phyloP scores from a whole-genome alignment of 1,284 basidiomycete species.

The Apiotrichum gracile region DNA sequence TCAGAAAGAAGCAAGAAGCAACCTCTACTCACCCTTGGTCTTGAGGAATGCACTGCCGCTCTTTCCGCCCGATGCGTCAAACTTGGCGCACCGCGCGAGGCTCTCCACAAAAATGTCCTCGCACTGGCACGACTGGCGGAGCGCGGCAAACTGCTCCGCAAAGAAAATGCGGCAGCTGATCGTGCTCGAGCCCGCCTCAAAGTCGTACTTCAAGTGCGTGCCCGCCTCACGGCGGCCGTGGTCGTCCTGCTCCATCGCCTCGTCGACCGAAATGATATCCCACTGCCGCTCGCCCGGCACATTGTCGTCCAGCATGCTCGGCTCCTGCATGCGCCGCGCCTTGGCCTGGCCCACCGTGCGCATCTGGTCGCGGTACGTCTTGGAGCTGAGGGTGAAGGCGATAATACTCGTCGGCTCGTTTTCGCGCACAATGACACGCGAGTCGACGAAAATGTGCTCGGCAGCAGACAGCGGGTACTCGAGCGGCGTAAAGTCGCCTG shows the following conservation, averaged over 20 bases:
- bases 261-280: conserved; percentile 67
- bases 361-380: conserved; percentile 80
- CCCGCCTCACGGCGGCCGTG: conserved; percentile 26
- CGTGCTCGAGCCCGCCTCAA: conserved; percentile 84
- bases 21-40: conserved; percentile 62
- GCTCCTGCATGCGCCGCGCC: conserved; percentile 13
- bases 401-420: conserved; percentile 99
- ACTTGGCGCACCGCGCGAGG: conserved; percentile 88
- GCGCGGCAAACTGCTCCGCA: conserved; percentile 93
- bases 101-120: conserved; percentile 91
- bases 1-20: conserved; percentile 1
- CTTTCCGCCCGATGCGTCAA: conserved; percentile 93
- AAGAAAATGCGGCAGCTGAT: conserved; percentile 94
- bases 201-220: conserved; percentile 55
- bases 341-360: conserved; percentile 53
- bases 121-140: conserved; percentile 86
- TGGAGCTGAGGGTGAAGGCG: conserved; percentile 88
- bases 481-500: conserved; percentile 52
- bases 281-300: conserved; percentile 47
- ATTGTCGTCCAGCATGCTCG: conserved; percentile 8
- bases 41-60: conserved; percentile 95
- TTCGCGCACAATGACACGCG: conserved; percentile 88
- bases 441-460: conserved; percentile 92
- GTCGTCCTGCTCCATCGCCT: conserved; percentile 39
- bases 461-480: conserved; percentile 53